A percentile compares a stretch with the other conserved stretches of the same genome.
These are phyloP conservation scores for Exophiala mesophila DNA, from an alignment of 2,329 filamentous ascomycete species.

Conservation along the genomic window DNA sequence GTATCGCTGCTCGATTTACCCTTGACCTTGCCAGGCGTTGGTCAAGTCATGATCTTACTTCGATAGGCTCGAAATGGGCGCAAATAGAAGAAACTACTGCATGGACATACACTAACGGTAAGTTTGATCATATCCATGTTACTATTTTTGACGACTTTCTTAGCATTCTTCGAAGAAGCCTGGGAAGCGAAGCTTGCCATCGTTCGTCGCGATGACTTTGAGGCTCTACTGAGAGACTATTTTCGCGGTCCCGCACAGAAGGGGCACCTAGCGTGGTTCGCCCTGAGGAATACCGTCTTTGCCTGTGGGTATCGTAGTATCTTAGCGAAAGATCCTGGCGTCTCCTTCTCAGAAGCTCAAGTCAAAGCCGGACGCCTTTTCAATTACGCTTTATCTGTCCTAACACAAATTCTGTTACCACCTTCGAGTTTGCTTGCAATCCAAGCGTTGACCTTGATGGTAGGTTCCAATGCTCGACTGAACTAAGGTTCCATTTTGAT, in stretches of 20 bases:
- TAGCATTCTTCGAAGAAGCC: constrained; percentile 10
- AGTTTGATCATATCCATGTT: background rate
- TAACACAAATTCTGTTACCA: constrained; percentile 6
- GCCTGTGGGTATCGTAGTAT: constrained; percentile 11
- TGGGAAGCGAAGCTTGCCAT: constrained; percentile 11
- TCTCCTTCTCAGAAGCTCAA: constrained; percentile 7
- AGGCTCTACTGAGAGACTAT: constrained; percentile 6
- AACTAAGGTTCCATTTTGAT: background rate
- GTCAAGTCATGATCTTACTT: no score
- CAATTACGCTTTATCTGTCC: constrained; percentile 9
- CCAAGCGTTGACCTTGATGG: constrained; percentile 10
- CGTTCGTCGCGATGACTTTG: constrained; percentile 6
- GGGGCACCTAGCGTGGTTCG: constrained; percentile 6
- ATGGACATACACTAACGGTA: background rate
- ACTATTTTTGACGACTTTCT: background rate
- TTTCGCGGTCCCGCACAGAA: background rate
- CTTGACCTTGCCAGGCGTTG: no score
- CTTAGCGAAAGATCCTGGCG: constrained; percentile 1
- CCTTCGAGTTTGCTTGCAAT: constrained; percentile 7
- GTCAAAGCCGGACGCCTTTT: constrained; percentile 6
- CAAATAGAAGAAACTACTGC: background rate
- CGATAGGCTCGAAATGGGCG: background rate
- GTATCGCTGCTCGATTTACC: no score
- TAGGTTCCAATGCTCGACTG: background rate
- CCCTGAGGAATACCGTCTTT: constrained; percentile 11